These are phyloP conservation scores for Chenopodium formosanum DNA, from an alignment of 148 eudicot genomes.

Conservation along the genomic window DNA sequence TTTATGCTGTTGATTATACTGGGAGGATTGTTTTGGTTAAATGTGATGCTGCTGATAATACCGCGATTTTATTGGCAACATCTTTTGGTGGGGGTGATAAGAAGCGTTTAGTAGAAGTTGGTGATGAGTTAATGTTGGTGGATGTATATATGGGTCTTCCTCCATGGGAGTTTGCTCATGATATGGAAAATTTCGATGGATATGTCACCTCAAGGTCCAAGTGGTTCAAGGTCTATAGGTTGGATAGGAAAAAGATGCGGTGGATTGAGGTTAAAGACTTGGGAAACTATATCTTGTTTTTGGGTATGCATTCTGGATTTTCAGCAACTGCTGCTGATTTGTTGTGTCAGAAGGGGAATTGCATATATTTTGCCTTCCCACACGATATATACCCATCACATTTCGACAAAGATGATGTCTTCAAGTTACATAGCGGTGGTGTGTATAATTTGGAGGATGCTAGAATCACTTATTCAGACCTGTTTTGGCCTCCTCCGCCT, in stretches of 20 bases:
- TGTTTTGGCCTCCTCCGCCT: constrained; percentile 31
- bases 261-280: constrained; percentile 65
- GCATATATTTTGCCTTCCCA: constrained; percentile 45
- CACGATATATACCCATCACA: constrained; percentile 26
- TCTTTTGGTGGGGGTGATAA: constrained; percentile 73
- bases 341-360: constrained; percentile 48
- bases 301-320: constrained; percentile 67
- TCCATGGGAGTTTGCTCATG: constrained; percentile 31
- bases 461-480: constrained; percentile 10
- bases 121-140: constrained; percentile 61
- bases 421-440: constrained; percentile 20
- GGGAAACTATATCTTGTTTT: constrained; percentile 63
- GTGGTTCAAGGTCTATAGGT: constrained; percentile 63
- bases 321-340: constrained; percentile 47
- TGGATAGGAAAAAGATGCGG: constrained; percentile 36
- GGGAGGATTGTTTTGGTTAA: constrained; percentile 54
- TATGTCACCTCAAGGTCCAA: constrained; percentile 45
- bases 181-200: constrained; percentile 50
- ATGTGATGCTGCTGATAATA: constrained; percentile 13
- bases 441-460: constrained; percentile 28
- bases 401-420: constrained; percentile 33
- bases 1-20: constrained; percentile 66
- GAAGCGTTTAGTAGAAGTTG: constrained; percentile 58
- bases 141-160: constrained; percentile 60
- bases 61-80: constrained; percentile 37